Evolutionary conservation across 208 protist genomes (phyloP), one percentile per base, ranked within the genome.

Genomic region (Trypanosoma lewisi): DNA sequence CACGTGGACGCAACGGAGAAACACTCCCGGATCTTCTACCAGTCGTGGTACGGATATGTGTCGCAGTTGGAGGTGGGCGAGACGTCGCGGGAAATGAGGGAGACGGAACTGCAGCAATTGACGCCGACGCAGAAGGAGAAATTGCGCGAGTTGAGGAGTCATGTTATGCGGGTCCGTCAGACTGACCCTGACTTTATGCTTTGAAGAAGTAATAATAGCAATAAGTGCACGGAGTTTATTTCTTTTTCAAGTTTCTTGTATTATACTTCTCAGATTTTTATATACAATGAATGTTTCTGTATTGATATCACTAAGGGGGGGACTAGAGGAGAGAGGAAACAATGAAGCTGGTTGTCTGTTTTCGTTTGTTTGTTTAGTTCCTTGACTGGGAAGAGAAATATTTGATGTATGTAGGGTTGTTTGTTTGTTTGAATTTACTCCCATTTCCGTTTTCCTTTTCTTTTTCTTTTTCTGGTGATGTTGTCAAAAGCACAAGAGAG

Each of bases 41-140:
- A 77, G 27, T 87, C 78, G 49, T 96, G 90, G 90, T 93, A 92
- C 61, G 71, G 80, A 16, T 96, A 96, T 67, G 82, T 91, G 41
- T 62, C 86, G 59, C 83, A 94, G 61, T 75, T 96, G 45, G 73
- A 76, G 34, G 81, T 73, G 0, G 90, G 87, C 14, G 73, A 87
- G 33, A 94, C 87, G 14, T 69, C 74, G 16, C 78, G 83, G 5
- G 83, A 89, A 21, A 65, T 96, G 67, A 92, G 78, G 23, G 76
- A 80, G 62, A 70, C 87, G 55, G 90, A 96, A 69, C 56, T 70
- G 37, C 79, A 73, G 4, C 64, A 83, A 36, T 63, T 96, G 27
- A 85, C 82, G 7, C 77, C 81, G 21, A 87, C 91, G 60, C 90
- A 96, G 60, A 89, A 88, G 58, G 78, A 84, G 31, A 82, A 70